These are phyloP conservation scores for Scalesia atractyloides DNA, from an alignment of 129 eudicot genomes.

Conservation along the genomic window DNA sequence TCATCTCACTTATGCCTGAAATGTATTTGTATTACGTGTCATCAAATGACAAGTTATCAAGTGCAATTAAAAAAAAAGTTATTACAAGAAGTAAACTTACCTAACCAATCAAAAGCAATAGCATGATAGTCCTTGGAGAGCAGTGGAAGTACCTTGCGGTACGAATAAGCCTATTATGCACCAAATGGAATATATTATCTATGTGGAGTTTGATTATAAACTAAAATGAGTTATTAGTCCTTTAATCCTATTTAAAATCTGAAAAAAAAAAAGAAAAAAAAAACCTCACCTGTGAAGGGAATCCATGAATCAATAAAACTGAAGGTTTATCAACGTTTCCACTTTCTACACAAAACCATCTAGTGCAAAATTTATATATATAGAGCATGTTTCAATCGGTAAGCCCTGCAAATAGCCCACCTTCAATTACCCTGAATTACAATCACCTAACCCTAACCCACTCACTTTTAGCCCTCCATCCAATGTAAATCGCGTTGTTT, in stretches of 20 bases:
- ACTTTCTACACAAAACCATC: slow-evolving; percentile 98
- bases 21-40: not conserved
- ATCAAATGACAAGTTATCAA: slow-evolving; percentile 15
- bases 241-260: not conserved
- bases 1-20: slow-evolving; percentile 8
- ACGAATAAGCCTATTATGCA: slow-evolving; percentile 79
- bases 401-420: slow-evolving; percentile 82
- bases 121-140: slow-evolving; percentile 77
- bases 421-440: slow-evolving; percentile 69
- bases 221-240: not conserved
- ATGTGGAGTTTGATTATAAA: slow-evolving; percentile 3
- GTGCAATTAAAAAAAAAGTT: slow-evolving; percentile 8
- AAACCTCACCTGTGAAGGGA: slow-evolving; percentile 89
- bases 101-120: slow-evolving; percentile 94
- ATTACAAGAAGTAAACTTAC: slow-evolving; percentile 37
- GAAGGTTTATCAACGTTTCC: slow-evolving; percentile 75
- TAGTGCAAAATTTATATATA: slow-evolving; percentile 75
- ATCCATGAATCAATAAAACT: slow-evolving; percentile 84
- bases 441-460: slow-evolving; percentile 35
- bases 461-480: slow-evolving; percentile 29
- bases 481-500: slow-evolving; percentile 17
- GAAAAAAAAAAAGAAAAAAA: slow-evolving; percentile 18
- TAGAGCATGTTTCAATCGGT: slow-evolving; percentile 74
- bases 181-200: slow-evolving; percentile 21
- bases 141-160: slow-evolving; percentile 82